Conservation (phyloP, 139 green algal genomes). For the Tetradesmus obliquus region DNA sequence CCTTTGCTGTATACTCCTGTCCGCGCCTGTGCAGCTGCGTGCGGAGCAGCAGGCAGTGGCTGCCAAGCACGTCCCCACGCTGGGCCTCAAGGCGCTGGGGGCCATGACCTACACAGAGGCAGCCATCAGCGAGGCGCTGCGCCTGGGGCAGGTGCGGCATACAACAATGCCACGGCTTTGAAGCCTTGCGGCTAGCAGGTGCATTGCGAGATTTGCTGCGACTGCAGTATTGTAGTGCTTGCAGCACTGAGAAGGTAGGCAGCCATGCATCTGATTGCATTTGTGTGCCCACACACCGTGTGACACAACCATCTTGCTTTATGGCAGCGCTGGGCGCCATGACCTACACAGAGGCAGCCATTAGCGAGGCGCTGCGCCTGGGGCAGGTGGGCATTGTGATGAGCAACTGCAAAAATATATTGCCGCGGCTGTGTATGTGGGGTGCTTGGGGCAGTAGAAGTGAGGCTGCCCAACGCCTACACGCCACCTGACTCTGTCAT, state of each 20-base stretch:
- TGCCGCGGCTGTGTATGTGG: too few species aligned
- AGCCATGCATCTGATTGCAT: too few species aligned
- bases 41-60: constrained; percentile 20
- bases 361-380: constrained; percentile 5
- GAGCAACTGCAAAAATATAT: too few species aligned
- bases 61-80: not conserved
- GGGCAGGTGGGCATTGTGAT: not conserved
- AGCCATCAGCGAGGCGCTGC: constrained; percentile 12
- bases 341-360: constrained; percentile 27
- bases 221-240: not conserved
- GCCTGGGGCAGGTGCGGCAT: not conserved
- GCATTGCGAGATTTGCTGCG: not conserved
- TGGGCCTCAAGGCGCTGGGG: not conserved
- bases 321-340: constrained; percentile 9
- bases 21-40: not conserved
- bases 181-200: too few species aligned
- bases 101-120: constrained; percentile 37
- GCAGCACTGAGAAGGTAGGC: too few species aligned
- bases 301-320: too few species aligned
- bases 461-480: too few species aligned
- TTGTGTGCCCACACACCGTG: too few species aligned
- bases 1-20: too few species aligned
- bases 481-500: too few species aligned
- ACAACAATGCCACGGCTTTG: not conserved
- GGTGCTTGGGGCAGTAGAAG: too few species aligned